Base-by-base conservation (phyloP, 192 early-diverging fungal species). In the Funneliformis geosporum region DNA sequence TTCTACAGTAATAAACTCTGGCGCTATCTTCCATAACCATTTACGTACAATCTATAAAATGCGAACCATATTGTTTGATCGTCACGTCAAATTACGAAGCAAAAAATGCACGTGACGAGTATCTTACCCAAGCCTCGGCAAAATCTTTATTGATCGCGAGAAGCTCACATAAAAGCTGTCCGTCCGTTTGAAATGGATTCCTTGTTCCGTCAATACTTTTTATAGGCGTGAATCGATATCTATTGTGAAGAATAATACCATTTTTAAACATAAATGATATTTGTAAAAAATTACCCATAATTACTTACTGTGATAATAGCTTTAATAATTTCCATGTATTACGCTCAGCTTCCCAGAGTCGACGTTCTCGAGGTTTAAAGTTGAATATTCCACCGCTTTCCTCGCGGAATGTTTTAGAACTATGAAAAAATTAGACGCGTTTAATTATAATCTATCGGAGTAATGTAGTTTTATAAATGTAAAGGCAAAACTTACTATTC, bases 21-120 rank as follows among this genome's bases (percentile, higher is more conserved):
- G 73, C n/a, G 73, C 73, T n/a, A n/a, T 75, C 18, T 61, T 23
- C 44, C 60, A 59, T 12, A 75, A 75, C 73, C 73, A 75, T 39
- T 61, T 27, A 21, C 73, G 50, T 75, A 75, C 73, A 23, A 75
- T 61, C 73, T 75, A 61, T 62, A 60, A 3, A 40, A 61, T 11
- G 4, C 16, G 61, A 23, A 39, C 8, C 10, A 44, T 6, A 23
- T 25, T 46, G 44, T 55, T 27, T 21, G 9, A 55, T 18, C 50
- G 33, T 16, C 5, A 46, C 33, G 28, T n/a, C 5, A 71, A 16
- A 42, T 44, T 59, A 42, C 23, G 43, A 60, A 60, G 39, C 0
- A 33, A 39, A 60, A n/a, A 21, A 61, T 33, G 33, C 33, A 33
- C 33, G 10, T 61, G 1, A 61, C 61, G 10, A 60, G 42, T n/a